Evolutionary conservation across 768 basidiomycete genomes (phyloP).

Genomic region (Guyanaporus albipodus): DNA sequence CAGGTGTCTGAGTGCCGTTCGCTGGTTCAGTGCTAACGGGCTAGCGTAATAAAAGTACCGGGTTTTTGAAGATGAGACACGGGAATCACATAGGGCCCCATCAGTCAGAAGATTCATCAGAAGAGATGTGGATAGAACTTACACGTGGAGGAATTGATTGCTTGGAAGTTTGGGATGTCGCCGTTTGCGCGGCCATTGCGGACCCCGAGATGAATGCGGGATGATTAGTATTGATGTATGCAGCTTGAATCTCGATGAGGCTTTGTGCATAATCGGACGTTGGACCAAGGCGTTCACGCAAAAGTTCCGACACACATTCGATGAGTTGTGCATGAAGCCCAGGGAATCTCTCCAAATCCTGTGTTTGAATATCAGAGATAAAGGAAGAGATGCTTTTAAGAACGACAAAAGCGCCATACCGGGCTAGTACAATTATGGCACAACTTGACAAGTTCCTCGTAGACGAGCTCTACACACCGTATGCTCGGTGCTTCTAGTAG

Average conservation of each 20-base stretch:
- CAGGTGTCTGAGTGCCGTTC: constrained; percentile 47
- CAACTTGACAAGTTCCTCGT: constrained; percentile 98
- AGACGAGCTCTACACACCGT: constrained; percentile 95
- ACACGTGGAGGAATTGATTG: constrained; percentile 51
- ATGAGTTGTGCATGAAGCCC: constrained; percentile 88
- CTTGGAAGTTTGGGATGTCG: constrained; percentile 38
- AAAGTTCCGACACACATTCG: constrained; percentile 93
- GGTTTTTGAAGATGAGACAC: constrained; percentile 11
- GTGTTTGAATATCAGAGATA: constrained; percentile 14
- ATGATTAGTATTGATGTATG: constrained; percentile 99
- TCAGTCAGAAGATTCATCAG: constrained; percentile 9
- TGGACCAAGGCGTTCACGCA: constrained; percentile 92
- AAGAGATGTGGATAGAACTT: constrained; percentile 25
- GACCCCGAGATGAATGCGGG: constrained; percentile 88
- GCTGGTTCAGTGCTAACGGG: constrained; percentile 60
- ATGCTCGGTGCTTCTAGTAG: constrained; percentile 90
- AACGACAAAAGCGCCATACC: constrained; percentile 43
- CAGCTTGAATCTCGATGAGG: constrained; percentile 94
- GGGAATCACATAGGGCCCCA: constrained; percentile 8
- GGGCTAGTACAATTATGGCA: constrained; percentile 96
- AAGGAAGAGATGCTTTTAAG: background rate
- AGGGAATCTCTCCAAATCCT: constrained; percentile 97
- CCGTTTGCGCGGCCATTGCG: constrained; percentile 54
- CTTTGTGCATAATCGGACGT: constrained; percentile 96
- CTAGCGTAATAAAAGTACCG: constrained; percentile 33